Evolutionary conservation across 805 yeast species (phyloP), one percentile per base, ranked within the genome.

Genomic region (Saturnispora sekii): DNA sequence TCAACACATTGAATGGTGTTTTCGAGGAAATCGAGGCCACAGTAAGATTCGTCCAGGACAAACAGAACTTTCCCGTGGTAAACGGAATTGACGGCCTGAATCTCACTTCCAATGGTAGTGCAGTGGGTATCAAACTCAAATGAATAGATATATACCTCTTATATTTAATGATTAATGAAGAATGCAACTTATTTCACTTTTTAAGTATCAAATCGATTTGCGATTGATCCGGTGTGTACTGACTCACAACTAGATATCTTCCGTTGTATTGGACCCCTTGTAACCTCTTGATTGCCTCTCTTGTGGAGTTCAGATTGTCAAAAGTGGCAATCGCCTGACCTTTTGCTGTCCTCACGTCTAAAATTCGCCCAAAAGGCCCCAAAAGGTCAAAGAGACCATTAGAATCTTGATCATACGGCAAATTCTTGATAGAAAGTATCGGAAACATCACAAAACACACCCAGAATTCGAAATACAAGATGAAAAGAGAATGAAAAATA

Each of bases 1-100:
- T 76, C 55, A 82, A 74, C 56, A 85, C 86, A 21, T 73, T 80
- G 62, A 73, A 72, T 53, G 75, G 77, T 49, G 84, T 75, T 51
- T 70, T 76, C 48, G 66, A 68, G 43, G 84, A 80, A 49, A 77
- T 80, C 51, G 85, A 83, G 38, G 72, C 79, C 56, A 80, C 80
- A 60, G 61, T 80, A 49, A 62, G 84, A 47, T 65, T 80, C 40
- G 74, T 82, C 2, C 86, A 80, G 56, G 79, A 79, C 51, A 80
- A 60, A 42, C 12, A 14, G 11, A 21, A 21, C 5, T 3, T 21
- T 21, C 26, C 7, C 8, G 26, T 21, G 26, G 26, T 8, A 6
- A 8, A 21, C 26, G 26, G 7, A 6, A 21, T 21, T 21, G 5
- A 6, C 26, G 8, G 26, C 8, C 26, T 21, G 5, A 21, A 21